Conservation (phyloP, 768 basidiomycete genomes). For the Kwoniella sp. region DNA sequence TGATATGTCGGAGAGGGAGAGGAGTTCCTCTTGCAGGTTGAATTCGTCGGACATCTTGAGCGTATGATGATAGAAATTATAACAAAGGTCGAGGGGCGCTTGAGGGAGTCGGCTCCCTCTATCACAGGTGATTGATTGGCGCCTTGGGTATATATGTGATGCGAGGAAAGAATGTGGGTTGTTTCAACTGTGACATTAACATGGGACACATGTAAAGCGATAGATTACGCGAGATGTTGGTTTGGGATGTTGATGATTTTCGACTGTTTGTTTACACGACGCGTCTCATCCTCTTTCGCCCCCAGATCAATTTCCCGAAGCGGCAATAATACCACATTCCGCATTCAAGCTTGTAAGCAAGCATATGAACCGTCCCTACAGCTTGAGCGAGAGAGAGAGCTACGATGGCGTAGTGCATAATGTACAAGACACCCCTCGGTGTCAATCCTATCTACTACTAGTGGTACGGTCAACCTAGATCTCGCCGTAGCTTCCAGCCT, state of each 20-base stretch:
- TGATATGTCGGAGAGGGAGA: conserved; percentile 65
- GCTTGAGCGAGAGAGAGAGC: too few relatives aligned
- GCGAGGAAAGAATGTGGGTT: background rate
- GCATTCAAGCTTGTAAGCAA: too few relatives aligned
- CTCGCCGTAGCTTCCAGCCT: conserved; percentile 49
- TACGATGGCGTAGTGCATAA: too few relatives aligned
- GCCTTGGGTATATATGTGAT: background rate
- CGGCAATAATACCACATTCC: conserved; percentile 4
- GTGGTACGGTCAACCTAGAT: conserved; percentile 20
- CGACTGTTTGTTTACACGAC: conserved; percentile 27
- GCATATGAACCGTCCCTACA: too few relatives aligned
- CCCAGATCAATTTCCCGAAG: background rate
- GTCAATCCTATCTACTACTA: background rate
- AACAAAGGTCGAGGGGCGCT: background rate
- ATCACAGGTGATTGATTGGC: background rate
- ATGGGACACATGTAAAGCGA: too few relatives aligned
- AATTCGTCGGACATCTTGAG: conserved; percentile 58
- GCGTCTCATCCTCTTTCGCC: conserved; percentile 8
- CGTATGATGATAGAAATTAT: background rate
- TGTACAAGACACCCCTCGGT: too few relatives aligned
- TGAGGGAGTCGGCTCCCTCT: background rate
- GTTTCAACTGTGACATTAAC: background rate
- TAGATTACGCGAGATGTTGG: too few relatives aligned
- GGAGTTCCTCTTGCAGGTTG: conserved; percentile 77
- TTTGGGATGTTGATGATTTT: background rate